Base-by-base conservation (phyloP, 1,139 yeast species). In the Nakaseomyces bracarensis region DNA sequence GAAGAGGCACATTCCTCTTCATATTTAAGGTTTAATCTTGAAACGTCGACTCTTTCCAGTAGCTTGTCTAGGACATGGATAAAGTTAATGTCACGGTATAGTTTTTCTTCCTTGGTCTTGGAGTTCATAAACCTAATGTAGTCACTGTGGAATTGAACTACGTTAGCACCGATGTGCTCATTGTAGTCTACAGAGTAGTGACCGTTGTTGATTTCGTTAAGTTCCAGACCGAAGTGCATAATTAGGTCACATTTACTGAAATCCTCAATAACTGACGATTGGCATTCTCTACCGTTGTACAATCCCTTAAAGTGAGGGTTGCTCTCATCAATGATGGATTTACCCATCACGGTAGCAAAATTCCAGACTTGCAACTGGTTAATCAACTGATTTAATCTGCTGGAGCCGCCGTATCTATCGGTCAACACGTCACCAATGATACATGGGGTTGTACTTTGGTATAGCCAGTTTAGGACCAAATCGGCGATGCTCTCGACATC, bases 341-440 rank as follows among this genome's bases (percentile, higher is more conserved):
- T 56, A n/a, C 58, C 60, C 54, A 51, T 52, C 14, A 54, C 42
- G 6, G 59, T 51, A 7, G 58, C 39, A 25, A 55, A 58, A 42
- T 52, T 54, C 58, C 59, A 54, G 11, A 57, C 42, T 3, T 66
- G 53, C 10, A 77, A 65, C 39, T 58, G 57, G 6, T 66, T 59
- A 18, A 82, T 69, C 30, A 85, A 66, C 22, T 64, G 49, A 46
- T 69, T 67, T 36, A 80, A 64, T 11, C 62, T 50, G 1, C 58
- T 53, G 26, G 70, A 69, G 52, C 72, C 77, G 15, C 47, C 54
- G 37, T 49, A 35, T 46, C 91, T 71, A 44, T 76, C 73, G 11
- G 80, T 70, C 46, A 82, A 69, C 13, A 77, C 71, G 57, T 86
- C 95, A 10, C 74, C 82, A 40, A 84, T 57, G 20, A 85, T 61